These are phyloP conservation scores for Juncus inflexus DNA, from an alignment of 176 grass and related monocot genomes.

Conservation along the genomic window DNA sequence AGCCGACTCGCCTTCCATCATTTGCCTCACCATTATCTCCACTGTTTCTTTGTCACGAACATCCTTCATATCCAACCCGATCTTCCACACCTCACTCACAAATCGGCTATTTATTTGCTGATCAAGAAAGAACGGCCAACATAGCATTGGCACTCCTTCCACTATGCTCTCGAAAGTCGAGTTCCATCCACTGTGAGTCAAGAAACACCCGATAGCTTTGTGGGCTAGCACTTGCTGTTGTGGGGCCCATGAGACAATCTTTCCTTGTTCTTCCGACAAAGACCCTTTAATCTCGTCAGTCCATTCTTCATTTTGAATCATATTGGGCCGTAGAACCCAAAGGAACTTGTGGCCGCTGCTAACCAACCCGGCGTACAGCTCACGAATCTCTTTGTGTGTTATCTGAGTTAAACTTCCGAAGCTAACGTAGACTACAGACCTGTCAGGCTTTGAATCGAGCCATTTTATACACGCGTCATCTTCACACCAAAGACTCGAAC, in stretches of 20 bases:
- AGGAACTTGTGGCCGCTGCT: constrained; percentile 35
- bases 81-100: constrained; percentile 23
- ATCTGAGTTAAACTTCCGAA: constrained; percentile 46
- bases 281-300: background rate
- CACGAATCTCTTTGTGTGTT: constrained; percentile 24
- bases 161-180: constrained; percentile 44
- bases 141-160: constrained; percentile 35
- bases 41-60: constrained; percentile 7
- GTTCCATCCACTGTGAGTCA: constrained; percentile 79
- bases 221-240: constrained; percentile 58
- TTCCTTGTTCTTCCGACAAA: constrained; percentile 12
- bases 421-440: constrained; percentile 54
- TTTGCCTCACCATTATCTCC: constrained; percentile 39
- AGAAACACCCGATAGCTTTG: constrained; percentile 40
- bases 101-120: constrained; percentile 42
- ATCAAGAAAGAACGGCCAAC: constrained; percentile 36
- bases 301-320: constrained; percentile 12
- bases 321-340: constrained; percentile 49
- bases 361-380: constrained; percentile 36
- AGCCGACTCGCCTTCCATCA: constrained; percentile 37
- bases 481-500: constrained; percentile 33
- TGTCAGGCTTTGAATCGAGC: constrained; percentile 40
- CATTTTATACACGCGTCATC: constrained; percentile 36
- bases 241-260: constrained; percentile 48
- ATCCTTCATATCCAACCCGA: constrained; percentile 43